A percentile compares a stretch with the other conserved stretches of the same genome.
Conservation (phyloP, 768 basidiomycete species). For the Tephrocybe sp. region DNA sequence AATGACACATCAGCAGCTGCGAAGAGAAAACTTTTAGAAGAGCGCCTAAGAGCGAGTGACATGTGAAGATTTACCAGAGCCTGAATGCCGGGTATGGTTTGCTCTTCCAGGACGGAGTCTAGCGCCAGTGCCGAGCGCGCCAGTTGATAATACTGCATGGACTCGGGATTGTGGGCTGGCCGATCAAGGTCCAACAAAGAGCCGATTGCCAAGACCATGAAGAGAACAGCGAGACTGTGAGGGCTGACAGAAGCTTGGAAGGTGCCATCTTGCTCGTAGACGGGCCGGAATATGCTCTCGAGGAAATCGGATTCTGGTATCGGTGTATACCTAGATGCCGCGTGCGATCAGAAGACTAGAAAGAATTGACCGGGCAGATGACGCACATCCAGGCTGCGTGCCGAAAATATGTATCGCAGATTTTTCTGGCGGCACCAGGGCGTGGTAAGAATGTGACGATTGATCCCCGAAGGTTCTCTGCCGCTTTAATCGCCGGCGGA, state of each 20-base stretch:
- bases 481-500: constrained; percentile 39
- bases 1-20: constrained; percentile 59
- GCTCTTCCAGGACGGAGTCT: constrained; percentile 65
- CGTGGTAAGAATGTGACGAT: constrained; percentile 50
- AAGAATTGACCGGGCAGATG: constrained; percentile 2
- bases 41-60: constrained; percentile 3
- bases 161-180: constrained; percentile 52
- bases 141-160: constrained; percentile 60
- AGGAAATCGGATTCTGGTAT: constrained; percentile 59
- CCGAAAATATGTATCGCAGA: constrained; percentile 58
- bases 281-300: constrained; percentile 47
- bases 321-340: constrained; percentile 58
- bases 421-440: constrained; percentile 31
- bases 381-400: constrained; percentile 75
- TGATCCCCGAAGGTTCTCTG: constrained; percentile 41
- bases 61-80: constrained; percentile 48
- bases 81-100: constrained; percentile 62
- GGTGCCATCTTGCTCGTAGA: constrained; percentile 46
- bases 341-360: constrained; percentile 7
- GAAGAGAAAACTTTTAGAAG: constrained; percentile 15
- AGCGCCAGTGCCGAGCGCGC: constrained; percentile 59
- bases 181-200: constrained; percentile 59
- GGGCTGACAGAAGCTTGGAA: constrained; percentile 42
- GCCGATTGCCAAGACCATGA: constrained; percentile 65
- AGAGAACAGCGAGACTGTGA: constrained; percentile 60